These are phyloP conservation scores for Quercus phellos DNA, from an alignment of 331 rosid species.

Conservation along the genomic window DNA sequence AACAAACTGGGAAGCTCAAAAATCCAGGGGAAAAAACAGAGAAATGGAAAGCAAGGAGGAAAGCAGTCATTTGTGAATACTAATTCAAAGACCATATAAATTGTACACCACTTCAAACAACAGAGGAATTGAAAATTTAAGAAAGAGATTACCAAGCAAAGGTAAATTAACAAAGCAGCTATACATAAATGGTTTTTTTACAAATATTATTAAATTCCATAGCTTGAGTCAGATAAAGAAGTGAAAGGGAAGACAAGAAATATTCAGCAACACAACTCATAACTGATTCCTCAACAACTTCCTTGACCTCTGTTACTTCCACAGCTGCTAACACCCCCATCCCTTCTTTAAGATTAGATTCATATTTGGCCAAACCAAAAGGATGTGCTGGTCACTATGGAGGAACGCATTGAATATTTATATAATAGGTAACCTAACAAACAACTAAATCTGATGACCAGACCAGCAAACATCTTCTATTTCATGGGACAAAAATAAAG, in stretches of 20 bases:
- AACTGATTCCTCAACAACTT: not conserved
- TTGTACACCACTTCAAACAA: not conserved
- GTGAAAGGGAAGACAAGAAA: not conserved
- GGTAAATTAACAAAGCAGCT: not conserved
- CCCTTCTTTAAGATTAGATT: not conserved
- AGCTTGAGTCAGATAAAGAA: not conserved
- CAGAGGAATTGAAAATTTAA: not conserved
- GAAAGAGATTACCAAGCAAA: not conserved
- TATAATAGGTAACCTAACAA: not conserved
- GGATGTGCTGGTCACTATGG: not conserved
- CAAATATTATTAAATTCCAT: not conserved
- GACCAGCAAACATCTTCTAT: not conserved
- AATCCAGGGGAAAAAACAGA: no score
- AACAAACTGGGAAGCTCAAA: no score
- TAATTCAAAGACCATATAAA: not conserved
- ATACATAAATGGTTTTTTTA: not conserved
- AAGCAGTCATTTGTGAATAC: not conserved
- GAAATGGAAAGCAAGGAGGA: not conserved
- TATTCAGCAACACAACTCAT: not conserved
- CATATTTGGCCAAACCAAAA: not conserved
- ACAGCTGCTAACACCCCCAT: not conserved
- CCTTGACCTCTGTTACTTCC: not conserved
- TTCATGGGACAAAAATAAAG: not conserved
- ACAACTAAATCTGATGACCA: no score
- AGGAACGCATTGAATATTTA: not conserved